phyloP scores from a whole-genome alignment of 2,329 filamentous ascomycete species.

The Madurella mycetomatis region DNA sequence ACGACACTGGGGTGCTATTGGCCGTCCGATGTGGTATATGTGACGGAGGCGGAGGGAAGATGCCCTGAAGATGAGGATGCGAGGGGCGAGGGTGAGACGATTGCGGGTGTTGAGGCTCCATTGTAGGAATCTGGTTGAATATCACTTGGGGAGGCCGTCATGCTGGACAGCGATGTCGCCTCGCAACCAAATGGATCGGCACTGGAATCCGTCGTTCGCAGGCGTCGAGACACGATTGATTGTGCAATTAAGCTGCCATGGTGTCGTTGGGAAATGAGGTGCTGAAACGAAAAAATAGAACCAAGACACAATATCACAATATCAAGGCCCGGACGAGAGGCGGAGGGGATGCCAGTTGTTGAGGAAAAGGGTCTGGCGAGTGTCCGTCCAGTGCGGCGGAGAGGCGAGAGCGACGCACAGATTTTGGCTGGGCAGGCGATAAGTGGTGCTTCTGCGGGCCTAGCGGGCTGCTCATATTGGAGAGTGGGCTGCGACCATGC shows the following conservation, averaged over 20 bases:
- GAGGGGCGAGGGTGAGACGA: constrained; percentile 21
- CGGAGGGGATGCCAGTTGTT: constrained; percentile 6
- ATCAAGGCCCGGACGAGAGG: constrained; percentile 3
- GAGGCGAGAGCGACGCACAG: constrained; percentile 13
- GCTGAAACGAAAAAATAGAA: constrained; percentile 3
- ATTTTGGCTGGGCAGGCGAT: constrained; percentile 9
- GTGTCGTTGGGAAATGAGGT: constrained; percentile 2
- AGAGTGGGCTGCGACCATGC: constrained; percentile 10
- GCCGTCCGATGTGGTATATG: constrained; percentile 45
- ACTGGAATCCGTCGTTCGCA: constrained; percentile 1
- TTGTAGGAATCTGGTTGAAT: constrained; percentile 21
- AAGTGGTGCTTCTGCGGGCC: not conserved
- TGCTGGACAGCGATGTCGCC: constrained; percentile 20
- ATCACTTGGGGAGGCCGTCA: constrained; percentile 21
- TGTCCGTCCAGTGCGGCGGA: constrained; percentile 7
- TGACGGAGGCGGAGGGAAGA: constrained; percentile 33
- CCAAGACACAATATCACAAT: not conserved
- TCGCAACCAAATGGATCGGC: constrained; percentile 6
- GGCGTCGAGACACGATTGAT: constrained; percentile 5
- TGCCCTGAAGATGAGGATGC: constrained; percentile 34
- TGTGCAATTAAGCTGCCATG: constrained; percentile 20
- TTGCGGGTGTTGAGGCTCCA: constrained; percentile 26
- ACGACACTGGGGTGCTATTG: constrained; percentile 55
- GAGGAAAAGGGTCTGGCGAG: constrained; percentile 16
- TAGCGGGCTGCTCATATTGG: constrained; percentile 11